These are phyloP conservation scores for Eutrema japonicum DNA, from an alignment of 345 rosid species.

Conservation along the genomic window DNA sequence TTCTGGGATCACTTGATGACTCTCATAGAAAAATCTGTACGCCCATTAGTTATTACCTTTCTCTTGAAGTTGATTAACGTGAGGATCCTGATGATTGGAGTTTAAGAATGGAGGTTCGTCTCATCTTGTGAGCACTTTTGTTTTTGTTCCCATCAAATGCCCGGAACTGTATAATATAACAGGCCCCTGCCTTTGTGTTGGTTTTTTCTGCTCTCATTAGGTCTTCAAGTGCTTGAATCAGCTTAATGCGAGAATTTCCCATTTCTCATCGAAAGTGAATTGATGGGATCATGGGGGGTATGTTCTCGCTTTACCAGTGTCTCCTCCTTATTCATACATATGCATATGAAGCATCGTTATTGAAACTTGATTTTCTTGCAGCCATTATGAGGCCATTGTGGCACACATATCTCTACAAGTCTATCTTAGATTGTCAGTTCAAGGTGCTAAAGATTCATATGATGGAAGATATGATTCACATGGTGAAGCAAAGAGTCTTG, in stretches of 20 bases:
- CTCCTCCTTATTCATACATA: conserved; percentile 13
- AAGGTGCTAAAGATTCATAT: conserved; percentile 73
- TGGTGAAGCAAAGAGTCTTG: conserved; percentile 91
- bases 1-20: conserved; percentile 75
- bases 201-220: conserved; percentile 47
- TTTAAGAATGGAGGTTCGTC: conserved; percentile 84
- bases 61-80: conserved; percentile 69
- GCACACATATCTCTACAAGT: conserved; percentile 85
- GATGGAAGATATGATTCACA: conserved; percentile 92
- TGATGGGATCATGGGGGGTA: conserved; percentile 52
- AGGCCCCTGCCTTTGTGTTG: conserved; percentile 20
- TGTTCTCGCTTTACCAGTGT: conserved; percentile 38
- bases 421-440: conserved; percentile 69
- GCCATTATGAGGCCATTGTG: conserved; percentile 81
- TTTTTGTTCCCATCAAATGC: neutral
- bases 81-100: conserved; percentile 98
- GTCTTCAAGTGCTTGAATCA: conserved; percentile 92
- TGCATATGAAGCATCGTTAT: conserved; percentile 22
- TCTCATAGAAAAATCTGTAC: conserved; percentile 81
- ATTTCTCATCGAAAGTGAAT: conserved; percentile 64
- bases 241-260: conserved; percentile 69
- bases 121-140: conserved; percentile 15
- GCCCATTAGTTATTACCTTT: conserved; percentile 68
- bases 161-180: neutral
- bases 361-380: conserved; percentile 48